Percentiles rank a stretch among this genome's conserved stretches.
These are phyloP conservation scores for Inonotus hispidus DNA, from an alignment of 1,284 basidiomycete species.

Conservation along the genomic window DNA sequence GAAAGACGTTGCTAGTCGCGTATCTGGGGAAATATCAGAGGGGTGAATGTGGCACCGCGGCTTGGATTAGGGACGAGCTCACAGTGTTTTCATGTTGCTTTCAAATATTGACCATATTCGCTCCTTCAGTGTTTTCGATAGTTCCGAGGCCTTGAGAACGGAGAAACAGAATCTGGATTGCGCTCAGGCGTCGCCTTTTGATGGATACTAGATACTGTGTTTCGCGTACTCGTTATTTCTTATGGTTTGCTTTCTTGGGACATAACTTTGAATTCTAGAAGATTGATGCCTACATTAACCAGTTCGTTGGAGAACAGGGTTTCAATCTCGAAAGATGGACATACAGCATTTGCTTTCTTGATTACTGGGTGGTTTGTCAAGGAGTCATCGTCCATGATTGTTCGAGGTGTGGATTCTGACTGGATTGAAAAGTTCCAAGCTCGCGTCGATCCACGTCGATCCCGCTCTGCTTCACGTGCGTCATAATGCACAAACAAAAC, in stretches of 20 bases:
- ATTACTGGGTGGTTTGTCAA: constrained; percentile 12
- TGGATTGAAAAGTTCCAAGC: neutral
- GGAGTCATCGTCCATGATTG: constrained; percentile 1
- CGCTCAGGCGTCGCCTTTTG: neutral
- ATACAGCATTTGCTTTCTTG: constrained; percentile 12
- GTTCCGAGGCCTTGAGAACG: constrained; percentile 33
- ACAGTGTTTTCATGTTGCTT: constrained; percentile 53
- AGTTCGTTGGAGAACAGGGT: neutral
- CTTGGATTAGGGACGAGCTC: constrained; percentile 24
- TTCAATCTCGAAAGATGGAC: neutral
- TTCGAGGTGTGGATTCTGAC: neutral
- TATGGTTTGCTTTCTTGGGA: constrained; percentile 1
- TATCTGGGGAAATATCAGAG: constrained; percentile 34
- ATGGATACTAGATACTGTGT: neutral
- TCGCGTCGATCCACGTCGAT: neutral
- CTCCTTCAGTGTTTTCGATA: constrained; percentile 35
- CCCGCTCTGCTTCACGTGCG: neutral
- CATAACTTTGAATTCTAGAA: constrained; percentile 2
- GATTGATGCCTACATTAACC: neutral
- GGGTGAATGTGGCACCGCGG: neutral
- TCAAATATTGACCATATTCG: constrained; percentile 51
- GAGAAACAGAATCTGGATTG: constrained; percentile 31
- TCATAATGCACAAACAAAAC: neutral
- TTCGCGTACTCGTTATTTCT: constrained; percentile 6
- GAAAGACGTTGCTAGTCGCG: constrained; percentile 48